Evolutionary conservation across 805 yeast species (phyloP).

Genomic region (Soucietia sequanensis): DNA sequence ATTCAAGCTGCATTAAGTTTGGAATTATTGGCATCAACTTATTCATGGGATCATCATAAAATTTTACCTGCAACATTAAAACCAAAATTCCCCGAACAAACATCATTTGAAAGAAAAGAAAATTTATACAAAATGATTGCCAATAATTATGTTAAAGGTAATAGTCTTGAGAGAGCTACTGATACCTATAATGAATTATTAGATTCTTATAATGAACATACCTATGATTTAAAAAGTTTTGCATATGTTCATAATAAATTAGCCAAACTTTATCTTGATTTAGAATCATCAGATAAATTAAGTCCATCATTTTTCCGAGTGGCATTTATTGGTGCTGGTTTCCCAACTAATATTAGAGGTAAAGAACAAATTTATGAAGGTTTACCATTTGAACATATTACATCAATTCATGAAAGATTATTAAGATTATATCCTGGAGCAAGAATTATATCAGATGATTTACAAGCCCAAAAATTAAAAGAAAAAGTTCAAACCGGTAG

Average conservation of each 20-base stretch:
- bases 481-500: conserved; percentile 65
- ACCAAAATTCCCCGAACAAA: conserved; percentile 77
- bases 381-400: conserved; percentile 80
- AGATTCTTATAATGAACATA: conserved; percentile 66
- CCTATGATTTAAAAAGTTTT: conserved; percentile 75
- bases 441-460: conserved; percentile 58
- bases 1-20: conserved; percentile 84
- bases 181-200: conserved; percentile 75
- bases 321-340: conserved; percentile 78
- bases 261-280: conserved; percentile 62
- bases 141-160: conserved; percentile 63
- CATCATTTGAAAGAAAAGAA: conserved; percentile 80
- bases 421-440: conserved; percentile 81
- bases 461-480: conserved; percentile 51
- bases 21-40: conserved; percentile 74
- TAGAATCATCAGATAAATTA: conserved; percentile 68
- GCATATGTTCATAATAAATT: conserved; percentile 68
- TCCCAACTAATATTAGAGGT: conserved; percentile 74
- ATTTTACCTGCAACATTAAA: conserved; percentile 53
- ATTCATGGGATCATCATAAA: conserved; percentile 66
- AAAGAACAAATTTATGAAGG: conserved; percentile 84
- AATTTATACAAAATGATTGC: conserved; percentile 69
- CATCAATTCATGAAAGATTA: conserved; percentile 76
- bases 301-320: conserved; percentile 79
- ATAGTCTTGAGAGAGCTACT: conserved; percentile 75